Percentiles rank a stretch among this genome's conserved stretches.
Evolutionary conservation across 2,329 filamentous ascomycete genomes (phyloP).

Genomic region (Claviceps sp.): DNA sequence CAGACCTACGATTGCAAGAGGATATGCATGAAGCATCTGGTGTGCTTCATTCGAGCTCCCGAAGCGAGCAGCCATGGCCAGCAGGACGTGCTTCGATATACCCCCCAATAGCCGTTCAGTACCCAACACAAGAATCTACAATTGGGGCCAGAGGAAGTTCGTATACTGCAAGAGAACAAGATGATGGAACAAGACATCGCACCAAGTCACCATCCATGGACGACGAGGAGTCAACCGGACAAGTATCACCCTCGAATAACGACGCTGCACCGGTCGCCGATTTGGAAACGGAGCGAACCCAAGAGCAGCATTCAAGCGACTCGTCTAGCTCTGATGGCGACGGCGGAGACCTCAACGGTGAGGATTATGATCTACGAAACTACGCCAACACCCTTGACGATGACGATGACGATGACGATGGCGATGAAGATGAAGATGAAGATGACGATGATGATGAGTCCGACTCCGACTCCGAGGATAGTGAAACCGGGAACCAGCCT

Average conservation of each 20-base stretch:
- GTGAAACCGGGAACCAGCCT: constrained; percentile 9
- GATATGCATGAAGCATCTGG: background rate
- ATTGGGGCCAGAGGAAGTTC: constrained; percentile 2
- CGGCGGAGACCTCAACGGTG: constrained; percentile 16
- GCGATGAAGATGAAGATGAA: constrained; percentile 20
- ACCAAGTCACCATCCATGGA: background rate
- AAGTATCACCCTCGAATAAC: background rate
- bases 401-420: constrained; percentile 12
- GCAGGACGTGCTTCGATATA: background rate
- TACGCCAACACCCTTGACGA: constrained; percentile 15
- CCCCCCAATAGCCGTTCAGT: background rate
- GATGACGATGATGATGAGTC: constrained; percentile 16
- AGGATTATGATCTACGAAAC: constrained; percentile 22
- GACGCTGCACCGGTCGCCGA: background rate
- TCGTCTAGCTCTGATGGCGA: constrained; percentile 9
- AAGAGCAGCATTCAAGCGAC: constrained; percentile 6
- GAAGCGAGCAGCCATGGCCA: background rate
- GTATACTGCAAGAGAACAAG: background rate
- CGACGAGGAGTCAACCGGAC: background rate
- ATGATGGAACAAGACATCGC: background rate
- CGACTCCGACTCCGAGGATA: constrained; percentile 5
- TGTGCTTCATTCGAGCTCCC: background rate
- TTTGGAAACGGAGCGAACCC: background rate
- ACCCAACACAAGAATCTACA: background rate
- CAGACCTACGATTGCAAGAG: constrained; percentile 6